These are phyloP conservation scores for Phytophthora brassicae DNA, from an alignment of 352 stramenopile genomes.

Conservation along the genomic window DNA sequence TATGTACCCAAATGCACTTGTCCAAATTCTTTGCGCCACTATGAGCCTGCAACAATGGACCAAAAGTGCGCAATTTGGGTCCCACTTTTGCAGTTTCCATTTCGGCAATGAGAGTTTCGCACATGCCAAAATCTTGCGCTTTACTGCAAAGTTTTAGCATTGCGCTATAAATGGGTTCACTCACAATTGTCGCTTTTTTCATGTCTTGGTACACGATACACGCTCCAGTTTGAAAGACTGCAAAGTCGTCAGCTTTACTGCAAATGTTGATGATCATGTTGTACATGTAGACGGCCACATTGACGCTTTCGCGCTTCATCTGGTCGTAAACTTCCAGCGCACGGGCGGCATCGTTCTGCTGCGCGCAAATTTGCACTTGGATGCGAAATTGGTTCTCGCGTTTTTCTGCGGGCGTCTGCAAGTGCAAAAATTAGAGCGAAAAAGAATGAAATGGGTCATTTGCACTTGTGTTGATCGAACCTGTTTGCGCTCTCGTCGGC, in stretches of 20 bases:
- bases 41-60: conserved; percentile 64
- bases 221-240: conserved; percentile 39
- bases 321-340: conserved; percentile 54
- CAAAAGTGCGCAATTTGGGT: conserved; percentile 76
- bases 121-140: conserved; percentile 54
- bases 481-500: conserved; percentile 52
- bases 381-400: conserved; percentile 40
- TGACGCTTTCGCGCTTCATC: conserved; percentile 44
- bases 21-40: conserved; percentile 51
- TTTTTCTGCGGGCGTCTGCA: conserved; percentile 48
- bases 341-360: conserved; percentile 36
- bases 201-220: conserved; percentile 71
- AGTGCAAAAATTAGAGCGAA: neutral
- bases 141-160: conserved; percentile 78
- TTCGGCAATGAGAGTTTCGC: conserved; percentile 47
- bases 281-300: conserved; percentile 50
- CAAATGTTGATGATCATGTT: conserved; percentile 67
- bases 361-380: conserved; percentile 46
- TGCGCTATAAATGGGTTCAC: conserved; percentile 74
- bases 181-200: conserved; percentile 43
- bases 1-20: conserved; percentile 59
- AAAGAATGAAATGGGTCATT: neutral
- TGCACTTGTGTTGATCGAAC: conserved; percentile 24
- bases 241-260: conserved; percentile 43
- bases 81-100: conserved; percentile 50